Conservation (phyloP, 2,329 filamentous ascomycete genomes). For the Colletotrichum sp. region DNA sequence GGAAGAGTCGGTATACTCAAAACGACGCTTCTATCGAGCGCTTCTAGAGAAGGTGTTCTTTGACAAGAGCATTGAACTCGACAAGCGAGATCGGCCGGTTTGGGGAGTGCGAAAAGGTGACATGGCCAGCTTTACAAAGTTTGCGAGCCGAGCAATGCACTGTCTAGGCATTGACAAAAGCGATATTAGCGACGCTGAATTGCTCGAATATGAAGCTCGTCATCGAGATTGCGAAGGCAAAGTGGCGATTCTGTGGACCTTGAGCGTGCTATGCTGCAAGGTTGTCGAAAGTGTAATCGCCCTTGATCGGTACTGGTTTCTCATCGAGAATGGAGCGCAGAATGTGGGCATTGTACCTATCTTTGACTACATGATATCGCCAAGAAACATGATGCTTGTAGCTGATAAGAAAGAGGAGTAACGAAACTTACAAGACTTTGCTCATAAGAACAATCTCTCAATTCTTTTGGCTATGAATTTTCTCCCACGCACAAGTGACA, state of each 20-base stretch:
- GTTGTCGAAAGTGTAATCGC: slow-evolving; percentile 34
- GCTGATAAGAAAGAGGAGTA: background rate
- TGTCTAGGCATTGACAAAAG: slow-evolving; percentile 22
- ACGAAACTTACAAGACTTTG: no score
- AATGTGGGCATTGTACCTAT: slow-evolving; percentile 26
- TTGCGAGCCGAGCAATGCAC: slow-evolving; percentile 28
- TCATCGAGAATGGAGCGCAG: slow-evolving; percentile 25
- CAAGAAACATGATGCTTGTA: slow-evolving; percentile 11
- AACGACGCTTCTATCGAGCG: slow-evolving; percentile 28
- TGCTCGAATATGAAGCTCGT: slow-evolving; percentile 26
- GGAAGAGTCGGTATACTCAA: slow-evolving; percentile 25
- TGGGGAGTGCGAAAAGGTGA: slow-evolving; percentile 36
- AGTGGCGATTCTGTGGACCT: slow-evolving; percentile 35
- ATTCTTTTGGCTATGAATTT: no score
- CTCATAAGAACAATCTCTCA: no score
- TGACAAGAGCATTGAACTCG: slow-evolving; percentile 26
- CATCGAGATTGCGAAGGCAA: slow-evolving; percentile 26
- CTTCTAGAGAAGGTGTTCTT: slow-evolving; percentile 29
- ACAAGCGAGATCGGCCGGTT: slow-evolving; percentile 19
- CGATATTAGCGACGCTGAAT: slow-evolving; percentile 22
- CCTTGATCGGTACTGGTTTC: slow-evolving; percentile 34
- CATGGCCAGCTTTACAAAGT: slow-evolving; percentile 26
- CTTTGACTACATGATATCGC: background rate
- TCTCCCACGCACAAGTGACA: no score
- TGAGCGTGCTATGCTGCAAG: slow-evolving; percentile 35